Evolutionary conservation across 2,329 filamentous ascomycete species (phyloP).

Genomic region (Sporothrix phasma): DNA sequence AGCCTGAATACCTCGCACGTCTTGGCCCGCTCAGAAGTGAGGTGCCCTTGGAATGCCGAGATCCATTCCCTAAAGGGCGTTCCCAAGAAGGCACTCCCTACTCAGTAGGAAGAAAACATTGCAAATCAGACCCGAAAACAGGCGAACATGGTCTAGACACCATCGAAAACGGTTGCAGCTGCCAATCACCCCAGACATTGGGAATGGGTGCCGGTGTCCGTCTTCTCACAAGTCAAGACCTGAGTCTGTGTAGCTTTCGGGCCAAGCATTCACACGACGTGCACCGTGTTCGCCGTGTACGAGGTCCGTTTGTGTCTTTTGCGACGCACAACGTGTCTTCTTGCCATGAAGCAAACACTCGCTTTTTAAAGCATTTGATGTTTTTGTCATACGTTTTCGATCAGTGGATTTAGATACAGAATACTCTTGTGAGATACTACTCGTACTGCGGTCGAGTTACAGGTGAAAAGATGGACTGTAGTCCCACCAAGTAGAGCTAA

Average conservation of each 20-base stretch:
- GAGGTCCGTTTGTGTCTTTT: not conserved
- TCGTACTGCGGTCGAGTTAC: not conserved
- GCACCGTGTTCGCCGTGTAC: not conserved
- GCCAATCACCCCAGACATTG: not conserved
- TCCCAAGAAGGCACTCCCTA: no score
- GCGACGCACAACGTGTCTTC: not conserved
- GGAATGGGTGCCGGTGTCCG: no score
- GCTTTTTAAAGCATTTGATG: not conserved
- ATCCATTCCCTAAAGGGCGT: not conserved
- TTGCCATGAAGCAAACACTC: no score
- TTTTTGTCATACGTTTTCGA: not conserved
- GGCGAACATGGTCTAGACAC: not conserved
- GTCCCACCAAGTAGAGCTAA: not conserved
- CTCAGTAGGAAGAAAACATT: no score
- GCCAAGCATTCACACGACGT: not conserved
- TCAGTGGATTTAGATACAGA: no score
- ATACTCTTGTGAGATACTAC: no score
- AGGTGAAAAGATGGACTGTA: not conserved
- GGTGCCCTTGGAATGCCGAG: not conserved
- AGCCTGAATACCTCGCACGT: not conserved
- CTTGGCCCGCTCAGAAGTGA: not conserved
- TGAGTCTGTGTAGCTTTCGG: not conserved
- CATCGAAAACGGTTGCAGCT: not conserved
- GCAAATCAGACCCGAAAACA: no score
- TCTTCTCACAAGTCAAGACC: not conserved